These are phyloP conservation scores for Notholithocarpus densiflorus DNA, from an alignment of 306 rosid species.

Conservation along the genomic window DNA sequence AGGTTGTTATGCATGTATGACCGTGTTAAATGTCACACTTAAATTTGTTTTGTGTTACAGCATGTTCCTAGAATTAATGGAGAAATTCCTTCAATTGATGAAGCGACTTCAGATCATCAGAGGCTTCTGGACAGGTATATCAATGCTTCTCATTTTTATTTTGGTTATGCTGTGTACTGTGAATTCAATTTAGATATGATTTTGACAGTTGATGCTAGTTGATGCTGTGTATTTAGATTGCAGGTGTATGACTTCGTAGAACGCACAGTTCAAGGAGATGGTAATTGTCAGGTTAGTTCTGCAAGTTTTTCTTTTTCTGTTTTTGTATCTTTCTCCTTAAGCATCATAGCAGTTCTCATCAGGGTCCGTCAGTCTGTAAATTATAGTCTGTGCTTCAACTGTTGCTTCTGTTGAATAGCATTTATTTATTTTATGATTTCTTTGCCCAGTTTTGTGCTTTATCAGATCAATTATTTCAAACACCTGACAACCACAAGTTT, in stretches of 20 bases:
- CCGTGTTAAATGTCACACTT: not conserved
- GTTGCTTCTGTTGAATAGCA: not conserved
- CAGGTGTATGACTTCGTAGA: slow-evolving; percentile 64
- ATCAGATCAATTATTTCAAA: slow-evolving; percentile 67
- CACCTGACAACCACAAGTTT: slow-evolving; percentile 57
- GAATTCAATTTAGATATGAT: slow-evolving; percentile 1
- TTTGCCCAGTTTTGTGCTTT: slow-evolving; percentile 72
- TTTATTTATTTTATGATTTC: slow-evolving; percentile 4
- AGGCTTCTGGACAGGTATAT: slow-evolving; percentile 75
- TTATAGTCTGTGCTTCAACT: slow-evolving; percentile 2
- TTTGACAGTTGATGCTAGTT: slow-evolving; percentile 7
- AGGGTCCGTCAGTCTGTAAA: not conserved
- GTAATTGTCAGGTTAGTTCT: slow-evolving; percentile 82
- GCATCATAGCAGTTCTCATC: slow-evolving; percentile 9
- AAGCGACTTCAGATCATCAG: slow-evolving; percentile 90
- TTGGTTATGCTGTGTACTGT: not conserved
- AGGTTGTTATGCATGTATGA: slow-evolving; percentile 7
- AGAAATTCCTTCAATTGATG: slow-evolving; percentile 86
- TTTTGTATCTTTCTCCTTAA: slow-evolving; percentile 1
- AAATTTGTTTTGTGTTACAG: slow-evolving; percentile 34
- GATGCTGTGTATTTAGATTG: slow-evolving; percentile 45
- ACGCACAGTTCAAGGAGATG: slow-evolving; percentile 73
- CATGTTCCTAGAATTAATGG: slow-evolving; percentile 91
- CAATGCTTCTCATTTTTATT: not conserved
- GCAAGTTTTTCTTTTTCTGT: slow-evolving; percentile 11